These are phyloP conservation scores for Coniochaeta sp. DNA, from an alignment of 2,329 filamentous ascomycete genomes.

Conservation along the genomic window DNA sequence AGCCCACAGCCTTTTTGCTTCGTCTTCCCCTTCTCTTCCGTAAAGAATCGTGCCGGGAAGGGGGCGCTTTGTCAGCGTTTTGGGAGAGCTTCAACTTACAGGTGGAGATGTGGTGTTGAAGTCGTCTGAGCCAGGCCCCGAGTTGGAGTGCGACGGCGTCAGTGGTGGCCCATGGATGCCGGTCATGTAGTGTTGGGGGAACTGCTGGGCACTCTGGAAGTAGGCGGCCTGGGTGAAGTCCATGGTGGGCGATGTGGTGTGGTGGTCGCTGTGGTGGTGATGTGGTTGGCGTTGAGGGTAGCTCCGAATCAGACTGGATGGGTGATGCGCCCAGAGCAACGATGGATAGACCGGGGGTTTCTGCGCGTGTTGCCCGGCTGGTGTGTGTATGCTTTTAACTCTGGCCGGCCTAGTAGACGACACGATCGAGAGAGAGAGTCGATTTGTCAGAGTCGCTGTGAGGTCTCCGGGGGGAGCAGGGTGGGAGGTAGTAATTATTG, in stretches of 20 bases:
- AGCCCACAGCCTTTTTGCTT: not conserved
- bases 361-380: too few species aligned
- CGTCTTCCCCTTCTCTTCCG: not conserved
- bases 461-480: not conserved
- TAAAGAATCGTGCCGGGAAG: constrained; percentile 9
- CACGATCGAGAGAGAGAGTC: not conserved
- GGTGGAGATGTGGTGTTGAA: constrained; percentile 48
- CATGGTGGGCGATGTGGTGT: constrained; percentile 26
- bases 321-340: too few species aligned
- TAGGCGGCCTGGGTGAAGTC: constrained; percentile 47
- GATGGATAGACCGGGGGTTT: too few species aligned
- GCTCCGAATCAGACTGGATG: not conserved
- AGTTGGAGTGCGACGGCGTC: constrained; percentile 49
- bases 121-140: constrained; percentile 45
- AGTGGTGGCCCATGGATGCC: constrained; percentile 37
- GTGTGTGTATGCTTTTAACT: too few species aligned
- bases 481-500: not conserved
- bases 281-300: too few species aligned
- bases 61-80: constrained; percentile 12
- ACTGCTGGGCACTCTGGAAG: constrained; percentile 41
- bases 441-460: not conserved
- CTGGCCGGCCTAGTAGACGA: not conserved
- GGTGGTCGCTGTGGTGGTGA: not conserved
- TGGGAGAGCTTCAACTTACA: constrained; percentile 36
- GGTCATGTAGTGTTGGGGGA: constrained; percentile 26